Base-by-base conservation (phyloP, 306 rosid species). In the Canavalia gladiata region DNA sequence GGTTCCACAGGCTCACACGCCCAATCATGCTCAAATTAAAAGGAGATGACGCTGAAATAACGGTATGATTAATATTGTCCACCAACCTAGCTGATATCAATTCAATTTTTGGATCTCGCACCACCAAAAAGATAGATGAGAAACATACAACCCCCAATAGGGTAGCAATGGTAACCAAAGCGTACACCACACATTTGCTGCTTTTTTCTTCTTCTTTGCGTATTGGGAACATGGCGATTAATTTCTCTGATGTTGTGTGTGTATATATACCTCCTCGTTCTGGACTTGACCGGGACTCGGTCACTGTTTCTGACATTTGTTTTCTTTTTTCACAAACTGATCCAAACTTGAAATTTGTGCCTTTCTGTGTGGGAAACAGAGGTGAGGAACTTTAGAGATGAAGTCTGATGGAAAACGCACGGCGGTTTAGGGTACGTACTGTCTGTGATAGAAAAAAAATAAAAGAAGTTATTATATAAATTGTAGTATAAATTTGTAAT, bases 121-220 rank as follows among this genome's bases (percentile, higher is more conserved):
- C 37, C 1, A 78, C 84, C 52, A 87, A 64, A 1, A 81, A 82
- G 62, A 78, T n/a, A 0, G 88, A 77, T 35, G 94, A 83, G 89
- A 81, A 68, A 86, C 45, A 2, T 86, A 33, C 1, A 83, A 18
- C 25, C 25, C 25, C 25, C 45, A 77, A 4, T 0, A 57, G 56
- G 59, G 79, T 1, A 69, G 87, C 91, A 81, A 92, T 49, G 3
- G 4, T 54, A 13, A 82, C 25, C 42, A 91, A 88, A 39, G 79
- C 9, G 79, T 89, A 86, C 8, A 92, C 84, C 77, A 91, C 88
- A 79, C 91, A 85, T 69, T 91, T 92, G 86, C 86, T 90, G 75
- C 63, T 87, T 52, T 6, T 12, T 68, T 68, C 33, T 34, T 76
- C 41, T 56, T 89, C 86, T 52, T 63, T 63, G 10, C 60, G 76